Conservation (phyloP, 441 rosid genomes). For the Omphalea diandra region DNA sequence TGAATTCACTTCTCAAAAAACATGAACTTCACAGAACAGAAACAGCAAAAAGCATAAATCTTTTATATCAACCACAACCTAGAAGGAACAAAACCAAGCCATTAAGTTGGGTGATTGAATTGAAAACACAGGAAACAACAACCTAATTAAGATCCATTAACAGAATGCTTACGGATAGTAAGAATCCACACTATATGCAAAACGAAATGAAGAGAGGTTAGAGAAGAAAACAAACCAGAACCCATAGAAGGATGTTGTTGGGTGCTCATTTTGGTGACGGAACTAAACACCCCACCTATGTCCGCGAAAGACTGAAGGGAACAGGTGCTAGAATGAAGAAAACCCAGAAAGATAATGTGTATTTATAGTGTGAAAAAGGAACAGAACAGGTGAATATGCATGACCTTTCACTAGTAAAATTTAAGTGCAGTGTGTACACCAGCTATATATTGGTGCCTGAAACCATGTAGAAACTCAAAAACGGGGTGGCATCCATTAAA, state of each 20-base stretch:
- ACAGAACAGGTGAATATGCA: constrained; percentile 71
- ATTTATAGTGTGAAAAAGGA: constrained; percentile 59
- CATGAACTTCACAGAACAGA: constrained; percentile 9
- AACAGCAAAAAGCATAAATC: constrained; percentile 5
- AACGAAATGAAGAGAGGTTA: constrained; percentile 8
- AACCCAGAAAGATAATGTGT: constrained; percentile 34
- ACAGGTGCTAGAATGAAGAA: constrained; percentile 46
- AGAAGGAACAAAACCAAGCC: no score
- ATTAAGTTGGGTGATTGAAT: background rate
- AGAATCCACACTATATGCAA: constrained; percentile 8
- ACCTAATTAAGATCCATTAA: background rate
- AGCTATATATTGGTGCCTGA: constrained; percentile 44
- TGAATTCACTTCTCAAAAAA: constrained; percentile 11
- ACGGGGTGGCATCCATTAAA: constrained; percentile 45
- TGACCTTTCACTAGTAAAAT: constrained; percentile 29
- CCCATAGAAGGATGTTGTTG: constrained; percentile 53
- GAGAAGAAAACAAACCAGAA: constrained; percentile 68
- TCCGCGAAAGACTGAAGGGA: constrained; percentile 25
- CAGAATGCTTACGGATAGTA: background rate
- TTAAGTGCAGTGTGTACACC: constrained; percentile 48
- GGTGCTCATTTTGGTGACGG: constrained; percentile 58
- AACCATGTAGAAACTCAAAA: constrained; percentile 40
- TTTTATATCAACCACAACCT: constrained; percentile 2
- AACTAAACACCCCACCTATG: constrained; percentile 12
- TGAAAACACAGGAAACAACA: constrained; percentile 12